Evolutionary conservation across 805 yeast species (phyloP), one percentile per base, ranked within the genome.

Genomic region (Yarrowia sp.): DNA sequence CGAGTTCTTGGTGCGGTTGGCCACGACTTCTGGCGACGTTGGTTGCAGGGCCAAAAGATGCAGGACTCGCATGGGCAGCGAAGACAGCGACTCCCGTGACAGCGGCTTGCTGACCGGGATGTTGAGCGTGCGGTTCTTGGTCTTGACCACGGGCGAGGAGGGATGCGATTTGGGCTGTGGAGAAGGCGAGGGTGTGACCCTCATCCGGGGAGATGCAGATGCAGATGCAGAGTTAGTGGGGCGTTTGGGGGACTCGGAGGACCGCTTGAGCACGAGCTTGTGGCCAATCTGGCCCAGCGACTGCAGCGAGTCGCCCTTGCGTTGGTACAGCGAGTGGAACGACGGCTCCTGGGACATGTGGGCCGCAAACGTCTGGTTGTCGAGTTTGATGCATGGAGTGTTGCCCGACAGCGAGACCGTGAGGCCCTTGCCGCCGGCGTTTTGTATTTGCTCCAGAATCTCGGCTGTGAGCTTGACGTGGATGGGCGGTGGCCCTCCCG

Each of bases 31-130:
- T 1, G 74, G 70, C 0, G 83, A 72, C 17, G 76, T 74, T 1
- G 87, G 86, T 0, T 86, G 87, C 49, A 84, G 73, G 0, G 87
- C 85, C 43, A 85, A 71, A 33, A 81, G 73, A 70, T 82, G 83
- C 24, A 83, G 71, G 44, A 84, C 76, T 64, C 82, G 80, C 71
- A 71, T 74, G n/a, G 73, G 68, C 33, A 74, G 71, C 17, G 73
- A 70, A 19, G 72, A 60, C 40, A 72, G 65, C 34, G 73, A 68
- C 52, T 71, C 71, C 13, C 73, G 67, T 2, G 75, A 33, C 55
- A 71, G 68, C 49, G 69, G 73, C 58, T 70, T 70, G 36, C 47
- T 67, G n/a, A 71, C 49, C 12, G 71, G 63, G 40, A 70, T 63
- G 38, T 67, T 67, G 34, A 70, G 64, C 17, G 72, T 68, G 33